phyloP scores from a whole-genome alignment of 768 basidiomycete species.

The Hydnomerulius pinastri region DNA sequence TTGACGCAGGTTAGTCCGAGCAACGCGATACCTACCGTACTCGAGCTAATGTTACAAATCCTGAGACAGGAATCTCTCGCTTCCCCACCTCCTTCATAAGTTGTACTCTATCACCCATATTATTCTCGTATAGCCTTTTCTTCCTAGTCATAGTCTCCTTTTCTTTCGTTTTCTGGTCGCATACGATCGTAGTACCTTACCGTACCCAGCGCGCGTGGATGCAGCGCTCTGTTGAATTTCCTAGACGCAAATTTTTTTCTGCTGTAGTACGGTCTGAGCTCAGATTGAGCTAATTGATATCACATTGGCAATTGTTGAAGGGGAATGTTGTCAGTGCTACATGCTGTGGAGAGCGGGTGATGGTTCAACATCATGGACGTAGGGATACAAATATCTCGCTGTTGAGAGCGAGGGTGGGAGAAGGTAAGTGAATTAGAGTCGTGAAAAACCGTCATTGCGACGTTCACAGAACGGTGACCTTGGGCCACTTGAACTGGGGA shows the following conservation, averaged over 20 bases:
- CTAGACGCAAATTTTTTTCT: constrained; percentile 14
- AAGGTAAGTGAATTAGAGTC: constrained; percentile 2
- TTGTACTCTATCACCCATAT: constrained; percentile 26
- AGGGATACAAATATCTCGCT: constrained; percentile 33
- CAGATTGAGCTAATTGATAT: constrained; percentile 21
- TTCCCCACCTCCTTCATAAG: constrained; percentile 62
- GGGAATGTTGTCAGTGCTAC: constrained; percentile 21
- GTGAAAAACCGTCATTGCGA: neutral
- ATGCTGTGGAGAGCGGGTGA: constrained; percentile 39
- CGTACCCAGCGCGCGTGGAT: constrained; percentile 17
- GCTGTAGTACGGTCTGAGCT: neutral
- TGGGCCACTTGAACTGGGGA: constrained; percentile 59
- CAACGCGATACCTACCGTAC: constrained; percentile 9
- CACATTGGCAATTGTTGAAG: constrained; percentile 9
- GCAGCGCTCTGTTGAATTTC: constrained; percentile 13
- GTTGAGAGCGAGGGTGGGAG: constrained; percentile 39
- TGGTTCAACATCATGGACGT: constrained; percentile 19
- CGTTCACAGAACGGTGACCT: constrained; percentile 45
- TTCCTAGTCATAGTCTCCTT: constrained; percentile 15
- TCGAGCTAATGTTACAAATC: constrained; percentile 31
- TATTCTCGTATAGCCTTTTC: constrained; percentile 20
- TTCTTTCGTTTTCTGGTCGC: constrained; percentile 14
- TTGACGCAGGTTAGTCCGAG: constrained; percentile 55
- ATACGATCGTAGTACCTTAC: constrained; percentile 24
- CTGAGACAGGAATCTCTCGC: constrained; percentile 59